Conservation (phyloP, 768 basidiomycete genomes). For the Leccinum imitatum region DNA sequence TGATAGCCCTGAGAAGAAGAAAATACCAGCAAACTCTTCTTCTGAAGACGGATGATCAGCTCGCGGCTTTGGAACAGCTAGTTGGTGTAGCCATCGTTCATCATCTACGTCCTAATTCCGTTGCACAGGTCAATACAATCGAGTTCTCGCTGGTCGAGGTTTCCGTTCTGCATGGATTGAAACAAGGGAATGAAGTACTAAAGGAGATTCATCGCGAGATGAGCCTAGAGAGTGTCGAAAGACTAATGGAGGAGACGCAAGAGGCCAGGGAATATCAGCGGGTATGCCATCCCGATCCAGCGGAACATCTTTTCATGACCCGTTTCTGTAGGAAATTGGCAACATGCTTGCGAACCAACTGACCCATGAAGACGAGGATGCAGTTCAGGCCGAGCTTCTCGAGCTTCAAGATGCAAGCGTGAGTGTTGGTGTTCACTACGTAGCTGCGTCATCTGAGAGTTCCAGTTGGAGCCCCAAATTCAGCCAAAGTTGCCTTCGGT, state of each 20-base stretch:
- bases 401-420: slow-evolving; percentile 67
- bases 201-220: slow-evolving; percentile 94
- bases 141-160: slow-evolving; percentile 95
- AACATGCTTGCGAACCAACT: slow-evolving; percentile 82
- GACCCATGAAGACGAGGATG: slow-evolving; percentile 89
- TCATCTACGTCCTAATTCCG: neutral
- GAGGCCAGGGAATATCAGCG: slow-evolving; percentile 92
- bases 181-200: slow-evolving; percentile 91
- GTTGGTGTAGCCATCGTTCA: slow-evolving; percentile 43
- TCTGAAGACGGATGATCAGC: slow-evolving; percentile 83
- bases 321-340: slow-evolving; percentile 73
- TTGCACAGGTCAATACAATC: slow-evolving; percentile 82
- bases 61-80: slow-evolving; percentile 86
- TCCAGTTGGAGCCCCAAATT: slow-evolving; percentile 32
- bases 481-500: slow-evolving; percentile 51
- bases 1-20: slow-evolving; percentile 82
- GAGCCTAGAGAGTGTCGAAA: slow-evolving; percentile 91
- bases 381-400: slow-evolving; percentile 80
- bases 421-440: slow-evolving; percentile 24
- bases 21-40: slow-evolving; percentile 94
- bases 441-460: neutral
- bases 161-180: slow-evolving; percentile 87
- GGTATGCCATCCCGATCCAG: slow-evolving; percentile 43
- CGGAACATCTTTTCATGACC: neutral
- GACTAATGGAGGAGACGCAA: slow-evolving; percentile 85